Conservation (phyloP, 129 eudicot species). For the Solidago caesia region DNA sequence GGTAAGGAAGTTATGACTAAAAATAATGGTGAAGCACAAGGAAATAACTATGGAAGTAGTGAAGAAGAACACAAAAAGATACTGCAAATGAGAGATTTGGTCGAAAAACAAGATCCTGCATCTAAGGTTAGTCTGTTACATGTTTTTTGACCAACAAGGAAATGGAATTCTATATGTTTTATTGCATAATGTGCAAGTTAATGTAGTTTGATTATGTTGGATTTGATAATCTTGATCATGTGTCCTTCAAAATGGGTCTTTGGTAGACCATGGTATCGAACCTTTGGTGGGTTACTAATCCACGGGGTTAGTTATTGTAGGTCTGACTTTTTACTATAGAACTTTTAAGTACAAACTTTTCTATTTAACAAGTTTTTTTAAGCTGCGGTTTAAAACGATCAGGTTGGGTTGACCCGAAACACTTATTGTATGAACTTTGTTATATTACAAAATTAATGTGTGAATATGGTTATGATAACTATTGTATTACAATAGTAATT, state of each 20-base stretch:
- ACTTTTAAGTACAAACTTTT: not conserved
- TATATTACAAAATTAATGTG: not conserved
- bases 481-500: not conserved
- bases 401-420: not conserved
- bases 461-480: not conserved
- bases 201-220: not conserved
- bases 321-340: too few species aligned
- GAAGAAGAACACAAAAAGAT: slow-evolving; percentile 49
- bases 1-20: not conserved
- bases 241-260: not conserved
- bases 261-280: too few species aligned
- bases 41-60: slow-evolving; percentile 1
- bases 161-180: not conserved
- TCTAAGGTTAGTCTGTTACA: slow-evolving; percentile 39
- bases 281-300: too few species aligned
- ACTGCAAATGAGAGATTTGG: slow-evolving; percentile 44
- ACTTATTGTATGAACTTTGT: not conserved
- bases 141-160: not conserved
- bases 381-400: not conserved
- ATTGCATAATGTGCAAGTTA: slow-evolving; percentile 9
- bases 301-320: not conserved
- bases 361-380: too few species aligned
- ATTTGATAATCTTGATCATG: slow-evolving; percentile 9
- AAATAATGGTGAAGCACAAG: not conserved
- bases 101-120: slow-evolving; percentile 56